Percentiles rank a stretch among this genome's conserved stretches.
Evolutionary conservation across 1,284 basidiomycete genomes (phyloP).

Genomic region (Leccinum subspadiceum): DNA sequence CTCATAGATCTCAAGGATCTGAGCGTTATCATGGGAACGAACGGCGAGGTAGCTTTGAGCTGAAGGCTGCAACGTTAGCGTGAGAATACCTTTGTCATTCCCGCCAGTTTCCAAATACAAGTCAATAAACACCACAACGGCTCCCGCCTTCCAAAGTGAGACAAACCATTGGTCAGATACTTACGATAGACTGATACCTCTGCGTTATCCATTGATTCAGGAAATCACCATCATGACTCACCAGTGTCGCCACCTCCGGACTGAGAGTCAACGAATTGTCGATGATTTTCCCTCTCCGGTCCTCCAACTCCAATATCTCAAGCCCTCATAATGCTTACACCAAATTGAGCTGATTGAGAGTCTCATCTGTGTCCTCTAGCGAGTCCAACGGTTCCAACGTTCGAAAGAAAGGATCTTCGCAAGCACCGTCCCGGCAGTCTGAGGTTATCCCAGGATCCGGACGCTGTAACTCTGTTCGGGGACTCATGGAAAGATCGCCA

Average conservation of each 20-base stretch:
- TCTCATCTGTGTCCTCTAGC: too few species aligned
- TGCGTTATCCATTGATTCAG: not conserved
- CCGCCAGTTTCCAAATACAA: constrained; percentile 4
- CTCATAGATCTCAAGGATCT: too few species aligned
- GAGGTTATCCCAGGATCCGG: not conserved
- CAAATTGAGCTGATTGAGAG: constrained; percentile 28
- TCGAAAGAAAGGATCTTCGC: constrained; percentile 33
- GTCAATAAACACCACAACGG: not conserved
- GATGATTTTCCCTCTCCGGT: not conserved
- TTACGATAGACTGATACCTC: not conserved
- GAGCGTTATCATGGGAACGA: too few species aligned
- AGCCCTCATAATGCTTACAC: not conserved
- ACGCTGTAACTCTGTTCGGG: constrained; percentile 32
- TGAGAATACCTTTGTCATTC: not conserved
- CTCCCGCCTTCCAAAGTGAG: constrained; percentile 2
- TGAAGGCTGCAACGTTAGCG: not conserved
- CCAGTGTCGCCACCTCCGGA: not conserved
- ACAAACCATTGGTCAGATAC: constrained; percentile 3
- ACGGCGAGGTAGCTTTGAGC: too few species aligned
- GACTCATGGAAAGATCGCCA: constrained; percentile 30
- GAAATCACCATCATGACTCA: constrained; percentile 8
- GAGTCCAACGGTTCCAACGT: constrained; percentile 31
- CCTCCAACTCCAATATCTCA: not conserved
- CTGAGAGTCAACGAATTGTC: not conserved
- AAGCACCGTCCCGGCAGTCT: constrained; percentile 37